phyloP scores from a whole-genome alignment of 2,329 filamentous ascomycete genomes.

The Aspergillus pseudoterreus region DNA sequence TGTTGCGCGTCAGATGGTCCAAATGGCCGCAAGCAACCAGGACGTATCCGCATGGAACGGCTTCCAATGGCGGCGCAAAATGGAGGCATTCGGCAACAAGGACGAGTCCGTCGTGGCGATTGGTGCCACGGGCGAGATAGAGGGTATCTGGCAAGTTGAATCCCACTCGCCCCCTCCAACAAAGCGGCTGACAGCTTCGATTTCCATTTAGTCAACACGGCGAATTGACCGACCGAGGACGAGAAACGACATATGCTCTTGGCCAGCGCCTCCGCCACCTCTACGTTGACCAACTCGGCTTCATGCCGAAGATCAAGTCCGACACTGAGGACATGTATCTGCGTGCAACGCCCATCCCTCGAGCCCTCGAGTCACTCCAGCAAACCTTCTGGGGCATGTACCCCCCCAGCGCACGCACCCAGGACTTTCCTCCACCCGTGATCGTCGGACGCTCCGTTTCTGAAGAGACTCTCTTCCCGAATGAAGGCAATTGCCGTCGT shows the following conservation, averaged over 20 bases:
- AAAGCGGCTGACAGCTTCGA: conserved; percentile 10
- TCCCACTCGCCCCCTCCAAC: not conserved
- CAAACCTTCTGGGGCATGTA: conserved; percentile 74
- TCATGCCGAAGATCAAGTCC: conserved; percentile 60
- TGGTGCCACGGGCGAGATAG: conserved; percentile 66
- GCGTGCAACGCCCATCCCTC: conserved; percentile 68
- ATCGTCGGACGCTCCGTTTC: conserved; percentile 62
- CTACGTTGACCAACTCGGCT: conserved; percentile 71
- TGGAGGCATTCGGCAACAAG: conserved; percentile 75
- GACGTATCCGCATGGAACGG: conserved; percentile 54
- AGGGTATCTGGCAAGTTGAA: conserved; percentile 69
- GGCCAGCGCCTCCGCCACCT: conserved; percentile 65
- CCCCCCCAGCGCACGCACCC: conserved; percentile 51
- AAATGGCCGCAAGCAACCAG: conserved; percentile 54
- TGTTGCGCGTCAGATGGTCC: conserved; percentile 67
- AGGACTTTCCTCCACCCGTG: conserved; percentile 57
- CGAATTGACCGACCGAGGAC: conserved; percentile 71
- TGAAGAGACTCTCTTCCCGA: conserved; percentile 78
- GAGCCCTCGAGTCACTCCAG: conserved; percentile 73
- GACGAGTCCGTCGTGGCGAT: conserved; percentile 67
- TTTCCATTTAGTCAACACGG: conserved; percentile 44
- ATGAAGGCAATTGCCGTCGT: conserved; percentile 69
- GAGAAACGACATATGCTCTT: conserved; percentile 66
- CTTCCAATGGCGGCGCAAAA: conserved; percentile 63
- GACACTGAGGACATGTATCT: conserved; percentile 64